Evolutionary conservation across 2,329 filamentous ascomycete species (phyloP).

Genomic region (Penicillium polonicum): DNA sequence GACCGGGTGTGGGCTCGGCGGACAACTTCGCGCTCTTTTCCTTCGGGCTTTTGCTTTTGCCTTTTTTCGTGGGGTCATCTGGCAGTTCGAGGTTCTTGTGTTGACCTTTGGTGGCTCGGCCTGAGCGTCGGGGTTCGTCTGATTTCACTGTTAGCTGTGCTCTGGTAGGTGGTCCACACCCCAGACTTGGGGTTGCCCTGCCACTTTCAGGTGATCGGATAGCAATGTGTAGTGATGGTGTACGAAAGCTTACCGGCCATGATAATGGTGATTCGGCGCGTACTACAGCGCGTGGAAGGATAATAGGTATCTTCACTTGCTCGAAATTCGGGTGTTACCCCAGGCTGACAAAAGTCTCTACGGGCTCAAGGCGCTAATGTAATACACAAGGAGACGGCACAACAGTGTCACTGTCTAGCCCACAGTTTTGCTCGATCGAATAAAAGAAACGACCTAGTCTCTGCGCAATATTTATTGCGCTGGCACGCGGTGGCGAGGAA

Average conservation of each 20-base stretch:
- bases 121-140: conserved; percentile 89
- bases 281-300: conserved; percentile 39
- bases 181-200: neutral
- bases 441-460: conserved; percentile 24
- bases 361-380: conserved; percentile 41
- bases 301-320: conserved; percentile 19
- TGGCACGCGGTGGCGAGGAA: conserved; percentile 16
- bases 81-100: conserved; percentile 82
- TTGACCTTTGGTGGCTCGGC: conserved; percentile 93
- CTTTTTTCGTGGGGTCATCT: conserved; percentile 54
- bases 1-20: conserved; percentile 45
- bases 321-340: conserved; percentile 25
- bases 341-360: conserved; percentile 38
- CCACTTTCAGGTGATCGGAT: conserved; percentile 5
- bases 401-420: conserved; percentile 31
- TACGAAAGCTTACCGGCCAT: conserved; percentile 63
- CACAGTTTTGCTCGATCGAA: conserved; percentile 36
- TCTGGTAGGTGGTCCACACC: conserved; percentile 2
- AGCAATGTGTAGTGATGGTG: conserved; percentile 18
- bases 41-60: conserved; percentile 49
- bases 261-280: conserved; percentile 35
- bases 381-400: conserved; percentile 42
- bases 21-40: conserved; percentile 49
- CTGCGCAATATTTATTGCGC: conserved; percentile 17
- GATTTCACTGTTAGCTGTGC: conserved; percentile 34